Evolutionary conservation across 352 stramenopile species (phyloP), one percentile per base, ranked within the genome.

Genomic region (Pythium coloratum): DNA sequence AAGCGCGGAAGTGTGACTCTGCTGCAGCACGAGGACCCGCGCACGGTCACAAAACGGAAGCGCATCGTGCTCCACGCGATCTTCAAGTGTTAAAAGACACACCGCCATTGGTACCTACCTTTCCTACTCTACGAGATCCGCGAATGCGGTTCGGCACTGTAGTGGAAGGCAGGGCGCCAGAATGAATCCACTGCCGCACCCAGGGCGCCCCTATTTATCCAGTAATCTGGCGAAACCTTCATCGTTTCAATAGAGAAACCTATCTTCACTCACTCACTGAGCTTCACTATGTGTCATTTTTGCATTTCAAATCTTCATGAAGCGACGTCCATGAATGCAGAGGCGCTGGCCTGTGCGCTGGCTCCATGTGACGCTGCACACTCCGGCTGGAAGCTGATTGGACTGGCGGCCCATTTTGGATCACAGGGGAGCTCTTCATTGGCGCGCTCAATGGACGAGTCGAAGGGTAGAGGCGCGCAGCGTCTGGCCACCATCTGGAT

Each of bases 21-120:
- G 42, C 42, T 26, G 12, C 42, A 50, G 24, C 55, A 70, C 24
- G 64, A 70, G 26, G 64, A 70, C 16, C 30, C 55, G 12, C 55
- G 47, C 33, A 60, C 64, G 46, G 49, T 50, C 0, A n/a, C 47
- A 7, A 34, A 38, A 18, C 64, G 64, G 24, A 64, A 70, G 56
- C 64, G 56, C 55, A 59, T 70, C 26, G 64, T 70, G 55, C 64
- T 70, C 36, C 64, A 70, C 64, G 64, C 55, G 20, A 64, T 70
- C 47, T 70, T 61, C 55, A 64, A 70, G 46, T 70, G 64, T 34
- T 70, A 57, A 46, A 55, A 13, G 9, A 32, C 20, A 24, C 20
- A 24, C 20, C 20, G 20, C 20, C 20, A 24, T 24, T 24, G 20
- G 20, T 24, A 24, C 20, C 20, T 24, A 24, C 20, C 20, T 24